Conservation (phyloP, 176 grass and related monocot species). For the Phyllostachys edulis region DNA sequence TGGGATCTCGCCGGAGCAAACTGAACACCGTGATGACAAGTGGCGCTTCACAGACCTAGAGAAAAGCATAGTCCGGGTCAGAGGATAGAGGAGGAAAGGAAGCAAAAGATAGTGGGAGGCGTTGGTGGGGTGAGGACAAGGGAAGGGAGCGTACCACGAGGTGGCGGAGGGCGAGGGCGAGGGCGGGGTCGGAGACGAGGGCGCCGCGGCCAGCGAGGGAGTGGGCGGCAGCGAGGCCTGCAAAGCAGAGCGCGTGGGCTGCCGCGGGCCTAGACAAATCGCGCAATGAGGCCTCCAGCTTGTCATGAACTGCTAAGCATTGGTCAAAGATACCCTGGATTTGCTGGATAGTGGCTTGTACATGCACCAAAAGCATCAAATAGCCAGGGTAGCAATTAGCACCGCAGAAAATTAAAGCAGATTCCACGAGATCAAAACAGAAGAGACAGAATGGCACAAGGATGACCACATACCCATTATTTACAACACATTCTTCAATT, state of each 20-base stretch:
- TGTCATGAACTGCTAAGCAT: conserved; percentile 74
- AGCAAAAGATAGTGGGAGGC: background rate
- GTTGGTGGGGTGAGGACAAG: background rate
- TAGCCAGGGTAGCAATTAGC: background rate
- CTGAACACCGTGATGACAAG: conserved; percentile 72
- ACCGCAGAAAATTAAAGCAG: background rate
- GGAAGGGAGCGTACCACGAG: conserved; percentile 45
- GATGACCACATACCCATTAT: background rate
- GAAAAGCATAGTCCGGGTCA: background rate
- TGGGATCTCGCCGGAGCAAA: conserved; percentile 50
- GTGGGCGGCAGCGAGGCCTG: conserved; percentile 43
- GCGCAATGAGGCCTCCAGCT: conserved; percentile 69
- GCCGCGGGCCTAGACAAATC: conserved; percentile 63
- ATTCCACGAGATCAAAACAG: background rate
- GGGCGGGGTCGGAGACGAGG: conserved; percentile 54
- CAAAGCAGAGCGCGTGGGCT: conserved; percentile 51
- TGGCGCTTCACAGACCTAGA: conserved; percentile 64
- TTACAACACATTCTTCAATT: background rate
- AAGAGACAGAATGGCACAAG: background rate
- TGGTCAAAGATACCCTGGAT: conserved; percentile 71
- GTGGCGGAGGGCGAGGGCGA: conserved; percentile 49
- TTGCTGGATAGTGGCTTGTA: conserved; percentile 72
- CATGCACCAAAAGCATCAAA: conserved; percentile 39
- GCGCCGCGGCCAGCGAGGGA: conserved; percentile 26
- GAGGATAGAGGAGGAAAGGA: background rate